Evolutionary conservation across 108 stramenopile species (phyloP), one percentile per base, ranked within the genome.

Genomic region (Hondaea fermentalgiana): DNA sequence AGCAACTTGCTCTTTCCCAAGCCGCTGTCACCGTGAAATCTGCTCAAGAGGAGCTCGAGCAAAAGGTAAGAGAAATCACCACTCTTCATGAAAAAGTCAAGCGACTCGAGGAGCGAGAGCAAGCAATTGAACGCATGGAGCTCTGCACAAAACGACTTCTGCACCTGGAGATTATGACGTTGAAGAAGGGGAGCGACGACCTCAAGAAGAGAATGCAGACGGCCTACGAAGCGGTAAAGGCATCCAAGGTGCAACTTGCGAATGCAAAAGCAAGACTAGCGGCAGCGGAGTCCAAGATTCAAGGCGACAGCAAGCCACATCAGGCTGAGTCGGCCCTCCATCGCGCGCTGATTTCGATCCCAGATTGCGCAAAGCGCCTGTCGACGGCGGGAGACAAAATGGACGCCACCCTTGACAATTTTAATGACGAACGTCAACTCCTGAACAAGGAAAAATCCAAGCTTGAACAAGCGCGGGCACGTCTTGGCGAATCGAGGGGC

Each of bases 311-410:
- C 69, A 28, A 5, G 69, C 69, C n/a, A 43, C 25, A 16, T 43
- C 43, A 35, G 14, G 69, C 43, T 8, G 29, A 71, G 69, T 35
- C 23, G 43, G 14, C 10, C 3, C 44, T 28, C 25, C 43, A 71
- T 6, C 12, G 29, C 29, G 14, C 29, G 43, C 12, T 5, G 69
- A 6, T 29, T 8, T 35, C 35, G 25, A 35, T 44, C 69, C 25
- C 69, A 43, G 29, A 8, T 8, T 16, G 29, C 12, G 5, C 0
- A 43, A 4, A 71, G 8, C 42, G 44, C 43, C 5, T 60, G n/a
- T 5, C n/a, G 16, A 5, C n/a, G n/a, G 23, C 23, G 16, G 59
- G 23, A 5, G 44, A 96, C 88, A 93, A 95, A 72, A 94, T 94
- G 88, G 90, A 88, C 29, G 88, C 89, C 42, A 92, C 95, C 17